Percentiles rank a stretch among this genome's conserved stretches.
phyloP scores from a whole-genome alignment of 495 filamentous ascomycete species.

The Penicillium fimorum region DNA sequence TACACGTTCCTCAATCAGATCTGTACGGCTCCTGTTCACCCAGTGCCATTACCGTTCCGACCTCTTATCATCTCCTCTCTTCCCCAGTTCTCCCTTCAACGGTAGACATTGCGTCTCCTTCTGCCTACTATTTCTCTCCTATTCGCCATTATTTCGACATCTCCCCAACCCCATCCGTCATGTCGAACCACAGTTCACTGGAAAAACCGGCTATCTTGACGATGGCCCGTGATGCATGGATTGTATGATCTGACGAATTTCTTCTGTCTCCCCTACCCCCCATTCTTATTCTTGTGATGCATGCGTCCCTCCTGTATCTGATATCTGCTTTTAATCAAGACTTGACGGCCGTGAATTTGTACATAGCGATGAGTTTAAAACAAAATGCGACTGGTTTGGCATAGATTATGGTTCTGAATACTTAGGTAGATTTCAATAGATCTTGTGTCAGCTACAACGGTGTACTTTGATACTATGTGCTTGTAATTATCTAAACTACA shows the following conservation, averaged over 20 bases:
- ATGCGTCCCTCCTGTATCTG: conserved; percentile 11
- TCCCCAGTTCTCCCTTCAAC: background rate
- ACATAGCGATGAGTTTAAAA: conserved; percentile 11
- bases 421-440: background rate
- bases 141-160: background rate
- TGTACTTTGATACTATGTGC: background rate
- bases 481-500: background rate
- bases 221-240: conserved; percentile 8
- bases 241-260: conserved; percentile 10
- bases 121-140: background rate
- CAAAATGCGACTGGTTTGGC: conserved; percentile 13
- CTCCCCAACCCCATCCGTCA: background rate
- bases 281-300: conserved; percentile 13
- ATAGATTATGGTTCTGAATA: background rate
- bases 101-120: background rate
- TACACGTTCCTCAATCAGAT: background rate
- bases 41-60: background rate
- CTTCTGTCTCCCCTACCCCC: background rate
- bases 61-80: background rate
- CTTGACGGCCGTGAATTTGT: conserved; percentile 12
- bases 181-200: conserved; percentile 5
- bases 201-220: conserved; percentile 7
- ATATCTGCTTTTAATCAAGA: conserved; percentile 16
- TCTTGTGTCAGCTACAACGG: background rate
- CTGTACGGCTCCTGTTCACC: background rate